These are phyloP conservation scores for Hawksworthiomyces lignivorus DNA, from an alignment of 2,329 filamentous ascomycete species.

Conservation along the genomic window DNA sequence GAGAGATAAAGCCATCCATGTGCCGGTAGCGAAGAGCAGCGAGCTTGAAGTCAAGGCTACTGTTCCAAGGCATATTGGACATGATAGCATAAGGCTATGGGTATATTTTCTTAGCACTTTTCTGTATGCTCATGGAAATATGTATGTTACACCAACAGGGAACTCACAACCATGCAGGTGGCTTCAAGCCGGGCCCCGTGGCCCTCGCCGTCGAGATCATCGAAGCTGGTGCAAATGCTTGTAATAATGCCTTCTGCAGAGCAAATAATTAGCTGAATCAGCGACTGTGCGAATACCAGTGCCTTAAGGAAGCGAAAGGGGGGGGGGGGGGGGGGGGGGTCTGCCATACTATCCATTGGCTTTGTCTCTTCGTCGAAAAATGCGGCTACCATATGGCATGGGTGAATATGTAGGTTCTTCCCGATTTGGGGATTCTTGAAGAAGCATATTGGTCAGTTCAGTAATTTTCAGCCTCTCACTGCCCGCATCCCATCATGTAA, in stretches of 20 bases:
- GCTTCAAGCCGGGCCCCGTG: conserved; percentile 80
- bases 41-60: conserved; percentile 65
- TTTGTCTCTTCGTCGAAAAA: conserved; percentile 62
- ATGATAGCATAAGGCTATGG: conserved; percentile 57
- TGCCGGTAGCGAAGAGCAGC: conserved; percentile 59
- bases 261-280: too few species aligned
- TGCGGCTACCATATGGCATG: conserved; percentile 51
- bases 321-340: too few species aligned
- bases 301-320: too few species aligned
- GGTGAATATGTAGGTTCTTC: conserved; percentile 74
- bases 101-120: too few species aligned
- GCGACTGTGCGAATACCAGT: too few species aligned
- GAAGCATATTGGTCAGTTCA: too few species aligned
- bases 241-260: conserved; percentile 69
- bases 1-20: conserved; percentile 63
- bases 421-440: conserved; percentile 67
- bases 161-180: conserved; percentile 56
- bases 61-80: conserved; percentile 57
- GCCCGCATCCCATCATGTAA: too few species aligned
- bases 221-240: conserved; percentile 65
- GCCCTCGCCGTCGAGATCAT: conserved; percentile 71
- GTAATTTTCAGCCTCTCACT: too few species aligned
- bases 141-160: too few species aligned
- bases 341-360: conserved; percentile 54
- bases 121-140: too few species aligned